Evolutionary conservation across 192 early-diverging fungal genomes (phyloP).

Genomic region (Obelidium mucronatum): DNA sequence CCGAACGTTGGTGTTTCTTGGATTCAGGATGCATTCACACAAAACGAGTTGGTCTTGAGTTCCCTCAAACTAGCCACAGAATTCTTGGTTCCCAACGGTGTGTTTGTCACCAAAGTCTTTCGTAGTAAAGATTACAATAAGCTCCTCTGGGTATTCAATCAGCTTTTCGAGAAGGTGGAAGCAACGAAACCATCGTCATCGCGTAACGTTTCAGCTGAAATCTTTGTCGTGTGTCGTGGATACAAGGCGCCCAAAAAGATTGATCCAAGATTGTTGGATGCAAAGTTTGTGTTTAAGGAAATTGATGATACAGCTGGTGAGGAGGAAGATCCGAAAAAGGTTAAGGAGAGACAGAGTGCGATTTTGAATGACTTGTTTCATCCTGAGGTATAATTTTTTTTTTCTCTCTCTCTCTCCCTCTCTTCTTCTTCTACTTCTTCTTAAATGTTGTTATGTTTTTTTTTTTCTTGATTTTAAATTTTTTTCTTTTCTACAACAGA

Average conservation of each 20-base stretch:
- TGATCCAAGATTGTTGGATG: constrained; percentile 91
- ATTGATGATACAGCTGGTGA: constrained; percentile 69
- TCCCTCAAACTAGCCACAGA: constrained; percentile 93
- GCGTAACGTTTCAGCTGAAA: constrained; percentile 98
- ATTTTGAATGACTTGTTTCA: constrained; percentile 83
- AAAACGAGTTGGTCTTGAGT: constrained; percentile 91
- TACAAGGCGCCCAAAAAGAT: constrained; percentile 94
- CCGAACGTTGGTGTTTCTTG: constrained; percentile 97
- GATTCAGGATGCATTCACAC: constrained; percentile 96
- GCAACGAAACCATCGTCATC: constrained; percentile 98
- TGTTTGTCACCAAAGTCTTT: constrained; percentile 98
- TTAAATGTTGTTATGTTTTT: not conserved
- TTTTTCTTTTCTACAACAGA: constrained; percentile 44
- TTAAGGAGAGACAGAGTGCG: constrained; percentile 55
- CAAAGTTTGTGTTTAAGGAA: constrained; percentile 94
- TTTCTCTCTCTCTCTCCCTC: not conserved
- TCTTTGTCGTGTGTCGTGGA: constrained; percentile 96
- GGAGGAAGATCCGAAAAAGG: constrained; percentile 57
- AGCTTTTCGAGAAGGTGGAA: constrained; percentile 95
- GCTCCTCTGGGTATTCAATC: constrained; percentile 97
- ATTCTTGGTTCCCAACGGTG: constrained; percentile 89
- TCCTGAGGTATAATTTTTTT: constrained; percentile 64
- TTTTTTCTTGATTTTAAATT: not conserved
- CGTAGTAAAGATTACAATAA: constrained; percentile 99
- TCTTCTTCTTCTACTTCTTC: not conserved